phyloP scores from a whole-genome alignment of 2,329 filamentous ascomycete genomes.

The Aspergillus proliferans region DNA sequence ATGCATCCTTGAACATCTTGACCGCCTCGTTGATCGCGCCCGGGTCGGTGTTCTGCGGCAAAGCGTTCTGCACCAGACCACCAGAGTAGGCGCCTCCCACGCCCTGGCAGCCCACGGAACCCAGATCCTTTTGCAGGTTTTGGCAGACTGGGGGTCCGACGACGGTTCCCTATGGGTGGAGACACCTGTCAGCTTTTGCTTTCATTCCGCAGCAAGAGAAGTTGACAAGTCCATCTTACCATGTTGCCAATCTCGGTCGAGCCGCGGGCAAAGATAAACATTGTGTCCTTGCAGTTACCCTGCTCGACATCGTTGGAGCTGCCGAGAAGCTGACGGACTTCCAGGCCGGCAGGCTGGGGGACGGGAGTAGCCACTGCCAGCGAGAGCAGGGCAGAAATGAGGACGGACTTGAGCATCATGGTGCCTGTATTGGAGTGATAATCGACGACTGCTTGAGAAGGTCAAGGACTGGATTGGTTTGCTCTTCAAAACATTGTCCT shows the following conservation, averaged over 20 bases:
- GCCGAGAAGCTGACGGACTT: conserved; percentile 7
- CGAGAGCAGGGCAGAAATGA: conserved; percentile 9
- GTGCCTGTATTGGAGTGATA: neutral
- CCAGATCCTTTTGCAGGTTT: conserved; percentile 17
- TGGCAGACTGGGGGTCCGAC: conserved; percentile 25
- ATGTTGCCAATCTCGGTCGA: conserved; percentile 37
- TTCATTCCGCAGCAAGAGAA: neutral
- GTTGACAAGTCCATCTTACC: conserved; percentile 13
- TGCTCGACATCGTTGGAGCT: conserved; percentile 33
- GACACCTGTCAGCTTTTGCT: neutral
- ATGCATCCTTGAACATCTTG: conserved; percentile 35
- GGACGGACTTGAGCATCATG: conserved; percentile 10
- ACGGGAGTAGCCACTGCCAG: conserved; percentile 12
- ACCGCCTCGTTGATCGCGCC: conserved; percentile 36
- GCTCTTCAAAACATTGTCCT: neutral
- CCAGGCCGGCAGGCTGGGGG: conserved; percentile 2
- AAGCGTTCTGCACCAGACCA: conserved; percentile 29
- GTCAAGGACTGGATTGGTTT: too few species aligned
- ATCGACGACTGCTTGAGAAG: neutral
- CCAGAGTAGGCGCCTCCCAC: conserved; percentile 40
- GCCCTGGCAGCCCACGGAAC: conserved; percentile 37
- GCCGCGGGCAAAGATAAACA: conserved; percentile 38
- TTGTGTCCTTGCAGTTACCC: conserved; percentile 31
- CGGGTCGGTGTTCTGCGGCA: conserved; percentile 32
- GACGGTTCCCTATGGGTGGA: conserved; percentile 18